Evolutionary conservation across 129 eudicot species (phyloP), one percentile per base, ranked within the genome.

Genomic region (Centrapalus pauciflorus): DNA sequence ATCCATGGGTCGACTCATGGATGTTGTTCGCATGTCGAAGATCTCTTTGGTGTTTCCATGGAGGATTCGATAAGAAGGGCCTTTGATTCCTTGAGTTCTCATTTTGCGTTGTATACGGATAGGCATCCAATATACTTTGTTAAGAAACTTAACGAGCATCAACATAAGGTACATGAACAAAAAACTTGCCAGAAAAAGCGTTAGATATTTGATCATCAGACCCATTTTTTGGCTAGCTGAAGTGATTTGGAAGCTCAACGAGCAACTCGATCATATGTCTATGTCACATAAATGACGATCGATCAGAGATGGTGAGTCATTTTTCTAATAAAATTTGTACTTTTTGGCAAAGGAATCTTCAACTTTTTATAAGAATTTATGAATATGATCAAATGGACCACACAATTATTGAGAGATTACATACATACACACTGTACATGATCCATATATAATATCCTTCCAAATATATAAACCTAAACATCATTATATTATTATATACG

Each of bases 31-130:
- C 96, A 88, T 82, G 6, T 51, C n/a, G 2, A 29, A 28, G 12
- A 88, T 84, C 71, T 88, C 96, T 71, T 75, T 77, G 43, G 75
- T 82, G 77, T 82, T 88, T 27, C 96, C 96, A 68, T 77, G 75
- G 3, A 84, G 77, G 55, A 84, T 55, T 38, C 26, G 69, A 77
- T 82, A 81, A 40, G 84, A 38, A 65, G 91, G 91, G 59, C 96
- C 96, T 63, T 73, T 75, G 73, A 88, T 82, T n/a, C 91, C 96
- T 66, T 88, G 91, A 10, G 80, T 69, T 35, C 67, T 61, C 86
- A 88, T 76, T 40, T 52, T 4, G 55, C 33, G 11, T 26, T 76
- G 81, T 4, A 84, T 54, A 35, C 72, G 54, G 8, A 80, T 29
- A 5, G 96, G 96, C 32, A 56, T 63, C 89, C 74, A 80, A 77